Percentiles rank a stretch among this genome's conserved stretches.
phyloP scores from a whole-genome alignment of 805 yeast species.

The Cyberlindnera mississippiensis region DNA sequence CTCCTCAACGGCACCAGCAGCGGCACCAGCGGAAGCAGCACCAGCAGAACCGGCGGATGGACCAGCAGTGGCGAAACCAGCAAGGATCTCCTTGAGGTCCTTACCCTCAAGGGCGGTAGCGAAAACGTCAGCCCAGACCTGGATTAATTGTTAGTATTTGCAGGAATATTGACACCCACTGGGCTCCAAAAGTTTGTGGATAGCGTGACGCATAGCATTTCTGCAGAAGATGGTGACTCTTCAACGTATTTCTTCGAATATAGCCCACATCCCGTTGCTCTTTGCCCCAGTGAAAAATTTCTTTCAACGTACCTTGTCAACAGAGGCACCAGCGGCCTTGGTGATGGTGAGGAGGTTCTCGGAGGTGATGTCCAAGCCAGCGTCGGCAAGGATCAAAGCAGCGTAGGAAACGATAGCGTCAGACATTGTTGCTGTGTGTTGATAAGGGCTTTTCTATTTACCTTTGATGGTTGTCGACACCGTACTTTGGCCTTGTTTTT shows the following conservation, averaged over 20 bases:
- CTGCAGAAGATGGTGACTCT: too few species aligned
- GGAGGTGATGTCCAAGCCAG: conserved; percentile 88
- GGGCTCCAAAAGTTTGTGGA: background rate
- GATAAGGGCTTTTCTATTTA: conserved; percentile 1
- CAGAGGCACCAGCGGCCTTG: conserved; percentile 72
- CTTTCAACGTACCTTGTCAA: conserved; percentile 44
- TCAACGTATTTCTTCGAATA: too few species aligned
- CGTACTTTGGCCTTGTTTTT: conserved; percentile 6
- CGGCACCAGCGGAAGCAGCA: conserved; percentile 43
- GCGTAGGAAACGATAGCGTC: conserved; percentile 97
- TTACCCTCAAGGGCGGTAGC: conserved; percentile 82
- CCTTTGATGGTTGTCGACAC: background rate
- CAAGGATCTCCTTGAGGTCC: conserved; percentile 65
- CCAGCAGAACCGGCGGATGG: conserved; percentile 49
- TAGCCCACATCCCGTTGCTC: background rate
- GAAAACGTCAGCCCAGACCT: conserved; percentile 77
- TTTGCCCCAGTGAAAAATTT: conserved; percentile 1
- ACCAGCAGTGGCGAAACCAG: conserved; percentile 49
- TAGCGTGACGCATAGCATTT: too few species aligned
- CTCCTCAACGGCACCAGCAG: conserved; percentile 54
- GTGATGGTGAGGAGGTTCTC: conserved; percentile 73
- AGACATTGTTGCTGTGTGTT: conserved; percentile 53
- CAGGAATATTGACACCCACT: background rate
- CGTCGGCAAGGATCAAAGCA: conserved; percentile 96
- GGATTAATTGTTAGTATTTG: conserved; percentile 19